phyloP scores from a whole-genome alignment of 2,329 filamentous ascomycete genomes.

The Mariannaea sp. region DNA sequence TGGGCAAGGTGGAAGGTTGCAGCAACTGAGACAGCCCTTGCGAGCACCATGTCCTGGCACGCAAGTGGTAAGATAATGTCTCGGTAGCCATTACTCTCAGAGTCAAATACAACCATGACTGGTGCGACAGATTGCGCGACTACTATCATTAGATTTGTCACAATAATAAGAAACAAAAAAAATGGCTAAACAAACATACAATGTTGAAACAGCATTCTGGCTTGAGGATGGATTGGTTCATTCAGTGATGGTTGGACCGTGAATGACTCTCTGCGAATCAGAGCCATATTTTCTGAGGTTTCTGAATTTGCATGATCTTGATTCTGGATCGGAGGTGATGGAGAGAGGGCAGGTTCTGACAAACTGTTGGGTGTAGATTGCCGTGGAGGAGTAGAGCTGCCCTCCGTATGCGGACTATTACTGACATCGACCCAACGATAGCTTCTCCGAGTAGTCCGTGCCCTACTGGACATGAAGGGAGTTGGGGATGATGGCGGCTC shows the following conservation, averaged over 20 bases:
- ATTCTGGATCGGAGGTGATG: not conserved
- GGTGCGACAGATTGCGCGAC: slow-evolving; percentile 45
- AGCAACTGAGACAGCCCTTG: slow-evolving; percentile 45
- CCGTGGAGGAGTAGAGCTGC: not conserved
- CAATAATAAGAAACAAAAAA: rapidly evolving
- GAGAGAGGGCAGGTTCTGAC: rapidly evolving
- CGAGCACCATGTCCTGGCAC: slow-evolving; percentile 42
- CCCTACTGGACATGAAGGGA: not conserved
- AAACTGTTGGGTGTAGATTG: not conserved
- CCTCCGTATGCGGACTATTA: slow-evolving; percentile 15
- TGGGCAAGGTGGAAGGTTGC: slow-evolving; percentile 46
- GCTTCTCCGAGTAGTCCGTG: not conserved
- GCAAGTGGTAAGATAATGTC: slow-evolving; percentile 48
- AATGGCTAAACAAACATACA: slow-evolving; percentile 33
- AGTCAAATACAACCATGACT: slow-evolving; percentile 47
- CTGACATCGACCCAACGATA: slow-evolving; percentile 27
- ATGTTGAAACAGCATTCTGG: slow-evolving; percentile 44
- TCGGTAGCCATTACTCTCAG: slow-evolving; percentile 44
- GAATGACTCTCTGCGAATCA: not conserved
- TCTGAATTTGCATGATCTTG: slow-evolving; percentile 1
- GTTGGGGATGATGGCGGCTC: not conserved
- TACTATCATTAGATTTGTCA: slow-evolving; percentile 15
- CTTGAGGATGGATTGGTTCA: slow-evolving; percentile 35
- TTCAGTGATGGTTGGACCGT: slow-evolving; percentile 32
- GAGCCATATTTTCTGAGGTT: not conserved